Evolutionary conservation across 2,329 filamentous ascomycete genomes (phyloP), one percentile per base, ranked within the genome.

Genomic region (Botrytis deweyae): DNA sequence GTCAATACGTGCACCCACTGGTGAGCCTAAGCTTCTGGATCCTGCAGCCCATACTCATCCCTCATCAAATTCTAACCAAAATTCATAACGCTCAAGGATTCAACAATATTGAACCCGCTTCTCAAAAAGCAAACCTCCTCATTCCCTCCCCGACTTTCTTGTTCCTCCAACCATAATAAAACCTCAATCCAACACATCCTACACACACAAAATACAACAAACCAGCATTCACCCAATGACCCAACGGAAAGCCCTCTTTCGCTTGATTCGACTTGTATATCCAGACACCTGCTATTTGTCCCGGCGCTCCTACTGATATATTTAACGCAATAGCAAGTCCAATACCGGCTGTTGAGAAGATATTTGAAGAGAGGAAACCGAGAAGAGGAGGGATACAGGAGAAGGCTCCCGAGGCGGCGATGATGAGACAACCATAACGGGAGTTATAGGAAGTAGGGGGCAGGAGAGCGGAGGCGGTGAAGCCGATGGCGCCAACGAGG

Each of bases 221-320:
- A 18, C 83, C 89, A 3, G 88, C 89, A 79, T 92, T 91, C 7
- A 86, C 87, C 88, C 89, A 92, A 79, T 93, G 91, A 0, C 91
- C 91, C 0, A 90, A 93, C 0, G 90, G 90, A 80, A 92, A 93
- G 0, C 91, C 91, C 16, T 77, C 82, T 36, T 83, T 80, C 29
- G 86, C 87, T 81, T 93, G 90, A 18, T 87, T 82, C 1, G 87
- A 84, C 79, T 91, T 91, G 82, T 93, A 93, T 75, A 92, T 93
- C 90, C 90, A 93, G 1, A 92, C 90, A 0, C 91, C 91, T 0
- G 89, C 87, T 59, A 93, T 93, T 81, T 93, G 91, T 0, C 91
- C 91, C 0, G 91, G 85, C 0, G 90, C 91, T 0, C 90, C 91
- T 67, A 92, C 86, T 2, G 88, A 89, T 25, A 93, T 88, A 76